phyloP scores from a whole-genome alignment of 1,284 basidiomycete genomes.

The Leccinum fuscescens region DNA sequence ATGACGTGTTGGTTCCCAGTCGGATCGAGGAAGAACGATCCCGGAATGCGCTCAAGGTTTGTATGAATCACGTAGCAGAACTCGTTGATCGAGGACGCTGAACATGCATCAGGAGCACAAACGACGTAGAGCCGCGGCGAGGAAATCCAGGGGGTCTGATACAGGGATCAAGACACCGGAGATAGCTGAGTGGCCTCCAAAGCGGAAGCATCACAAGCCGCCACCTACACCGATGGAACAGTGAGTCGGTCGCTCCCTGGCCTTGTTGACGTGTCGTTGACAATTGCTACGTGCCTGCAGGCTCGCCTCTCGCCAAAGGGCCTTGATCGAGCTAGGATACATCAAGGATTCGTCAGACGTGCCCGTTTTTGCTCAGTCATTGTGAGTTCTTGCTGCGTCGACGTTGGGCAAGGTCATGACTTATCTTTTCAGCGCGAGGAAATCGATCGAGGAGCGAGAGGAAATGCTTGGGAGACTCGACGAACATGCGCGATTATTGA shows the following conservation, averaged over 20 bases:
- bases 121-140: constrained; percentile 27
- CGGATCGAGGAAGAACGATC: constrained; percentile 64
- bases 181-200: constrained; percentile 59
- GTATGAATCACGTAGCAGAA: constrained; percentile 22
- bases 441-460: constrained; percentile 41
- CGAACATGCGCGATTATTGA: constrained; percentile 21
- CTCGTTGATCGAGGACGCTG: constrained; percentile 4
- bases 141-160: constrained; percentile 27
- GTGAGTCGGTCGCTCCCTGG: constrained; percentile 36
- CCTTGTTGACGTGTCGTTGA: neutral
- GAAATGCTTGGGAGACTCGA: constrained; percentile 47
- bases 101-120: constrained; percentile 26
- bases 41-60: constrained; percentile 49
- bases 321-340: constrained; percentile 58
- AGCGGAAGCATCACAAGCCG: constrained; percentile 54
- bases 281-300: constrained; percentile 33
- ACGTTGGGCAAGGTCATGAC: neutral
- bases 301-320: constrained; percentile 50
- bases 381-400: constrained; percentile 44
- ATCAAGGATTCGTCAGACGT: constrained; percentile 51
- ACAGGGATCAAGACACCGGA: constrained; percentile 30
- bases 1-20: constrained; percentile 66
- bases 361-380: constrained; percentile 56
- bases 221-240: constrained; percentile 47
- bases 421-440: constrained; percentile 37